phyloP scores from a whole-genome alignment of 108 stramenopile genomes.

The Epipyxis sp. region DNA sequence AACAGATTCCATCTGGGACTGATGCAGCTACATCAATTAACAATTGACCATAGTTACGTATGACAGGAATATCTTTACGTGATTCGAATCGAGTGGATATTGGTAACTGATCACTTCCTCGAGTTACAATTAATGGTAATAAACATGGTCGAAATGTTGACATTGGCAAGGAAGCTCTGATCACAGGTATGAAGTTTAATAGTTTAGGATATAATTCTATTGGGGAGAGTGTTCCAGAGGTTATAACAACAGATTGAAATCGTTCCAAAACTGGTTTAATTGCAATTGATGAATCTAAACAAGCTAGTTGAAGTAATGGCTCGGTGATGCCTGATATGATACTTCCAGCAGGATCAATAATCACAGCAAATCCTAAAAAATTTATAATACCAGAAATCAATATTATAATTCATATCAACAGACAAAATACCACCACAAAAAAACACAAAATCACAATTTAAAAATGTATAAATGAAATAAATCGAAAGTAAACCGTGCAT shows the following conservation, averaged over 20 bases:
- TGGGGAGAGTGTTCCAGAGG: slow-evolving; percentile 93
- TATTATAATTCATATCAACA: too few relatives aligned
- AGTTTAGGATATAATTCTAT: slow-evolving; percentile 98
- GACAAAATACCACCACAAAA: too few relatives aligned
- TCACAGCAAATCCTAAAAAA: slow-evolving; percentile 95
- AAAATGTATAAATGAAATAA: too few relatives aligned
- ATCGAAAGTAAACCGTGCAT: too few relatives aligned
- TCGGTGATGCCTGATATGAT: slow-evolving; percentile 54
- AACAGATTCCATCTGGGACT: slow-evolving; percentile 94
- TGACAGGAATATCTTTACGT: slow-evolving; percentile 84
- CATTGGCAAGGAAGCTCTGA: slow-evolving; percentile 90
- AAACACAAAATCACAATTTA: too few relatives aligned
- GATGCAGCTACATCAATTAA: slow-evolving; percentile 76
- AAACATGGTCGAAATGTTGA: slow-evolving; percentile 96
- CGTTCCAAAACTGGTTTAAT: slow-evolving; percentile 95
- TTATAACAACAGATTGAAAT: slow-evolving; percentile 87
- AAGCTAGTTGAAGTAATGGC: slow-evolving; percentile 86
- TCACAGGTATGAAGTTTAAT: slow-evolving; percentile 89
- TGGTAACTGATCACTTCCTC: slow-evolving; percentile 77
- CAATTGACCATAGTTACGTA: slow-evolving; percentile 83
- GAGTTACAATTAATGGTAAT: slow-evolving; percentile 87
- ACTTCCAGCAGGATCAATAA: slow-evolving; percentile 78
- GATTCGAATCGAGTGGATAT: slow-evolving; percentile 81
- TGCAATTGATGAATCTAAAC: slow-evolving; percentile 93
- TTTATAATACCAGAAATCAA: too few relatives aligned